A percentile compares a stretch with the other conserved stretches of the same genome.
Evolutionary conservation across 2,329 filamentous ascomycete species (phyloP).

Genomic region (Verticillium nonalfalfae): DNA sequence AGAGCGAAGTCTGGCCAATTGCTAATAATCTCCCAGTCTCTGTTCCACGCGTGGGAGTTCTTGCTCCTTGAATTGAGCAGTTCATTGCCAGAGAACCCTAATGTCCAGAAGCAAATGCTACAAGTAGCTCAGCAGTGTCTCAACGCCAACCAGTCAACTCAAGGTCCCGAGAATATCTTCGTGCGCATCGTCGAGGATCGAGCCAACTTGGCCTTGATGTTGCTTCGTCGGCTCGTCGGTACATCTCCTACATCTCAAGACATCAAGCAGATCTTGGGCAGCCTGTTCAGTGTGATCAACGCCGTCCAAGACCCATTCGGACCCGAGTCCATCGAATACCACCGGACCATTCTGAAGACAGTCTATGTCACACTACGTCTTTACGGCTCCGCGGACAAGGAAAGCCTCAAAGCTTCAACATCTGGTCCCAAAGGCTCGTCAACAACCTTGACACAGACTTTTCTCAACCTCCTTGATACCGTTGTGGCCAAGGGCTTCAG

Average conservation of each 20-base stretch:
- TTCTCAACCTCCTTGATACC: constrained; percentile 74
- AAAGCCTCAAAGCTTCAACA: constrained; percentile 12
- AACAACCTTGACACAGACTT: constrained; percentile 47
- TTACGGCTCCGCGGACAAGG: constrained; percentile 36
- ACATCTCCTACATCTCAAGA: constrained; percentile 41
- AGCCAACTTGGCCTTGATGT: constrained; percentile 72
- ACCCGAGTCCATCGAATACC: constrained; percentile 57
- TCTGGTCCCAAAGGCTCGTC: constrained; percentile 23
- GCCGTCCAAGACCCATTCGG: constrained; percentile 48
- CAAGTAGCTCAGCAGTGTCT: constrained; percentile 74
- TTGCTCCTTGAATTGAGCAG: constrained; percentile 78
- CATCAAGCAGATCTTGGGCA: constrained; percentile 42
- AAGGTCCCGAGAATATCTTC: constrained; percentile 76
- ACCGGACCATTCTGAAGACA: constrained; percentile 75
- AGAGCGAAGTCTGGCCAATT: neutral
- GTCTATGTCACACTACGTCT: constrained; percentile 77
- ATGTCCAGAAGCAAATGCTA: constrained; percentile 63
- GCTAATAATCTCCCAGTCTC: constrained; percentile 43
- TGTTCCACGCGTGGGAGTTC: constrained; percentile 87
- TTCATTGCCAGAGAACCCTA: constrained; percentile 43
- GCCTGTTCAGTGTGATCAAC: constrained; percentile 46
- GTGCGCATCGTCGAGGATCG: constrained; percentile 68
- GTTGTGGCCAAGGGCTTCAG: constrained; percentile 80
- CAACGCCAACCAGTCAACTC: constrained; percentile 64
- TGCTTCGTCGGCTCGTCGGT: constrained; percentile 74